Base-by-base conservation (phyloP, 1,284 basidiomycete genomes). In the Moniliella sp. region DNA sequence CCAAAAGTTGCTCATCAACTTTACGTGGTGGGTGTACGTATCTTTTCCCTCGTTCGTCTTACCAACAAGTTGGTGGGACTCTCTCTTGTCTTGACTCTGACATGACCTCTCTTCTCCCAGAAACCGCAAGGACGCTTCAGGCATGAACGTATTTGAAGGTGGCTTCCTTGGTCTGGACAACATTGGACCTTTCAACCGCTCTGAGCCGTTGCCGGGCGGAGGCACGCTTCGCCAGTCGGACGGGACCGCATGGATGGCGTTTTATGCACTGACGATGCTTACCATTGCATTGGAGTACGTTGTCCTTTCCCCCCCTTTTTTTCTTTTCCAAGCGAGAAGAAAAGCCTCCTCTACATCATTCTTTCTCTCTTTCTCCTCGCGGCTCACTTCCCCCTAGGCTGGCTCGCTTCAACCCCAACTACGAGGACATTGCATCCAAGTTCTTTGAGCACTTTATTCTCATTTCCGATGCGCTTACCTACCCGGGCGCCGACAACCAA, bases 11-110 rank as follows among this genome's bases (percentile, higher is more conserved):
- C 65, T 97, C 18, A 67, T 97, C 41, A 94, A 94, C 65, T 94
- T 94, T 55, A 97, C 88, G 21, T 94, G 88, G 69, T 97, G 88
- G 88, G 88, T 94, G 21, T n/a, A n/a, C n/a, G n/a, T n/a, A n/a
- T n/a, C n/a, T n/a, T n/a, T n/a, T n/a, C n/a, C n/a, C n/a, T n/a
- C n/a, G n/a, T n/a, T n/a, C n/a, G n/a, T n/a, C n/a, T n/a, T n/a
- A n/a, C n/a, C n/a, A n/a, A n/a, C n/a, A n/a, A n/a, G n/a, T n/a
- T n/a, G n/a, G n/a, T n/a, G n/a, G n/a, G n/a, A n/a, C n/a, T n/a
- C n/a, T n/a, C n/a, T n/a, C n/a, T n/a, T n/a, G n/a, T n/a, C n/a
- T n/a, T n/a, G n/a, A n/a, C n/a, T n/a, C n/a, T n/a, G n/a, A n/a
- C n/a, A n/a, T n/a, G n/a, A n/a, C n/a, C n/a, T n/a, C n/a, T n/a